Base-by-base conservation (phyloP, 2,329 filamentous ascomycete species). In the Neonectria hederae region DNA sequence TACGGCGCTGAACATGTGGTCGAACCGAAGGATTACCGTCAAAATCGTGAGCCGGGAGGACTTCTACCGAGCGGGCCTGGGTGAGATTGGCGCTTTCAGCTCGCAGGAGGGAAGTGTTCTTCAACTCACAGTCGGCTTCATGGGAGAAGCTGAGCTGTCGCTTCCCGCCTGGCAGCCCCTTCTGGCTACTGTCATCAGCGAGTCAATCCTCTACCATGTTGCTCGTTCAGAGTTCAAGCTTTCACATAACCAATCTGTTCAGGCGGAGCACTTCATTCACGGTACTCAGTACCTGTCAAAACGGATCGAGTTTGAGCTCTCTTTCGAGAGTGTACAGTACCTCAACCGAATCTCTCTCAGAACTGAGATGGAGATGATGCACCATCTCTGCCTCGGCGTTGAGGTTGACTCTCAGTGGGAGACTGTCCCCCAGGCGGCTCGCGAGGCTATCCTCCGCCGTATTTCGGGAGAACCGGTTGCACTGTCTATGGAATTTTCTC, bases 341-440 rank as follows among this genome's bases (percentile, higher is more conserved):
- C 51, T 64, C 14, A 52, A 48, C 14, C 56, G 56, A 14, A 21
- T 66, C 6, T 54, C 62, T 30, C 64, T 64, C 14, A 64, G 54
- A 48, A 66, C 64, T 3, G 64, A 66, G 48, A 64, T 57, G 53
- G 51, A 64, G 30, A 21, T 66, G 35, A 66, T 66, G 64, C 60
- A 45, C 26, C 64, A 66, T 28, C 57, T 66, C 13, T 66, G 61
- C 26, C 21, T 66, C n/a, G 49, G 43, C 8, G 21, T 64, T 9
- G 61, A 66, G 8, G 61, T 66, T 19, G 59, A 66, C 24, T 56
- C 61, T 1, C 11, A 58, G 26, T 66, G 64, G 64, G 64, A 64
- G 35, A 54, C 22, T n/a, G 61, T 53, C 10, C 62, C 56, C 4
- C 52, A 65, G 53, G 54, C 43, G 19, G 62, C 60, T 3, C 64